Evolutionary conservation across 1,284 basidiomycete species (phyloP).

Genomic region (Ustilago xerochloae): DNA sequence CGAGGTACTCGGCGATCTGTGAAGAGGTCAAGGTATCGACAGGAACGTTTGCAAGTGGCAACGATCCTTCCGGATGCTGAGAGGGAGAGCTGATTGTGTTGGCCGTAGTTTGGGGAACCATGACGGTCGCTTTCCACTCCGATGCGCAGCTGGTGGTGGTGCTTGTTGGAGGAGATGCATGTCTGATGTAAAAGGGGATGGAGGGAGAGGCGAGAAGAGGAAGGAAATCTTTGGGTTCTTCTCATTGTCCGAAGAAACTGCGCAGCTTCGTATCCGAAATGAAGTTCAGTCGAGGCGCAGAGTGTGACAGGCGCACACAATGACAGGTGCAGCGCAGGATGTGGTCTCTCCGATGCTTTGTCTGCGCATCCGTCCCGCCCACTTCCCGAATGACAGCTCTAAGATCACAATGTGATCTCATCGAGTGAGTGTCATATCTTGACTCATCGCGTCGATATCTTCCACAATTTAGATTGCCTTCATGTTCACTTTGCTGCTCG

Average conservation of each 20-base stretch:
- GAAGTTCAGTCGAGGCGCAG: no score
- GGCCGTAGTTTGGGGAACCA: no score
- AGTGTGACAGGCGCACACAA: no score
- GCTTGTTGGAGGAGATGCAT: no score
- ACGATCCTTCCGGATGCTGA: neutral
- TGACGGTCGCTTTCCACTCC: no score
- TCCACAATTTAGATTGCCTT: neutral
- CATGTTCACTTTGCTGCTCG: slow-evolving; percentile 1
- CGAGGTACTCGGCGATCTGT: neutral
- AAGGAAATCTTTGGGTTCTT: no score
- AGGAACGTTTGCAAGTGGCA: neutral
- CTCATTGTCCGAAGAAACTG: no score
- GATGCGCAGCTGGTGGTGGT: no score
- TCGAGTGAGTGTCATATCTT: neutral
- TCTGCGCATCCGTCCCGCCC: neutral
- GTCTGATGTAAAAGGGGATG: no score
- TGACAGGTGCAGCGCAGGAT: neutral
- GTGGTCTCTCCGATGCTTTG: neutral
- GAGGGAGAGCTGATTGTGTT: neutral
- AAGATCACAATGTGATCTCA: neutral
- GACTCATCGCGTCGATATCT: neutral
- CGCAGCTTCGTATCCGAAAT: no score
- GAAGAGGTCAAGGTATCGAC: neutral
- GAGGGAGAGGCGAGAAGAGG: no score
- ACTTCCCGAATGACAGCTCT: neutral